Conservation (phyloP, 2,329 filamentous ascomycete species). For the Fusarium tjaetaba region DNA sequence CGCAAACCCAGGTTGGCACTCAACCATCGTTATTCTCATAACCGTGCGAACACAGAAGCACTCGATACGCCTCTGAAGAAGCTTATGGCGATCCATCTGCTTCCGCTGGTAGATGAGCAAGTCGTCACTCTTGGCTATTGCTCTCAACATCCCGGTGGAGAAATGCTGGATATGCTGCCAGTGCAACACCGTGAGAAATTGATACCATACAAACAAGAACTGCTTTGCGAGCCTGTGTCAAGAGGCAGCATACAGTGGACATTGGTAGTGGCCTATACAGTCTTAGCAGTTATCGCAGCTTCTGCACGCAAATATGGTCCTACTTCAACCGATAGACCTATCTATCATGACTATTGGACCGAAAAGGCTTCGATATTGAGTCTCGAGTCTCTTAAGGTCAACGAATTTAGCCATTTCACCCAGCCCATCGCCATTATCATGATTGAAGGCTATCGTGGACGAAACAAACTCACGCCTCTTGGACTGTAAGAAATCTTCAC, state of each 20-base stretch:
- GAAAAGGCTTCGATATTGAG: not conserved
- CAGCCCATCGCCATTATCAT: not conserved
- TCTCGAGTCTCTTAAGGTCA: accelerated
- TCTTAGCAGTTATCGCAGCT: not conserved
- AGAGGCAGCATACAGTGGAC: not conserved
- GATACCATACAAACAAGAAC: not conserved
- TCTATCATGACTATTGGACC: too few species aligned
- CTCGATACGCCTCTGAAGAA: not conserved
- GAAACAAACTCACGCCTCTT: not conserved
- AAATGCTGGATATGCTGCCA: not conserved
- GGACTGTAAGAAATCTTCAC: not conserved
- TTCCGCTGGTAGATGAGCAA: not conserved
- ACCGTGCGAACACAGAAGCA: not conserved
- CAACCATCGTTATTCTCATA: not conserved
- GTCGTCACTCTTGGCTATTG: not conserved
- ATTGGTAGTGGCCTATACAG: not conserved
- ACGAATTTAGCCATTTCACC: not conserved
- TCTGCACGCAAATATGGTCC: not conserved
- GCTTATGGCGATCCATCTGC: not conserved
- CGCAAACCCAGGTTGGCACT: not conserved
- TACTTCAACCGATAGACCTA: accelerated
- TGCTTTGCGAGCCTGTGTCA: not conserved
- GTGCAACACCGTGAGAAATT: not conserved
- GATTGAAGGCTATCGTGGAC: not conserved
- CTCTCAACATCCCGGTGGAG: not conserved